phyloP scores from a whole-genome alignment of 345 rosid genomes.

The Eutrema japonicum region DNA sequence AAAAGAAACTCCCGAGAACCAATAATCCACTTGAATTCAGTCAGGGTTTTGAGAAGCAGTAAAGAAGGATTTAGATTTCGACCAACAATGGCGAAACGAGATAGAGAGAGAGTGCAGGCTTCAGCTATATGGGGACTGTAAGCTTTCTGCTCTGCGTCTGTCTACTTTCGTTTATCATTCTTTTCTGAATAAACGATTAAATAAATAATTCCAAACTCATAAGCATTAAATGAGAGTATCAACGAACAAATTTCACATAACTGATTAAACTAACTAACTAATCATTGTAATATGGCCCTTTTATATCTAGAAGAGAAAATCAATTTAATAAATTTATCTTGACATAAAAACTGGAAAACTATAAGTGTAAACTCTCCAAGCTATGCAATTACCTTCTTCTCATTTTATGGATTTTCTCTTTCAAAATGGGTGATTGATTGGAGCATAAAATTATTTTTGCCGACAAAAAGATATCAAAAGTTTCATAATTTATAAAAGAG shows the following conservation, averaged over 20 bases:
- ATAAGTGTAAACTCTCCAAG: background rate
- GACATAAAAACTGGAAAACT: too few species aligned
- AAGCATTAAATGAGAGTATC: background rate
- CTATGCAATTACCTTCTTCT: background rate
- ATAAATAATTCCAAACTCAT: background rate
- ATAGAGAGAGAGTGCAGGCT: background rate
- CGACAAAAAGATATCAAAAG: background rate
- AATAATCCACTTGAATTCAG: constrained; percentile 10
- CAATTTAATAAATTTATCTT: too few species aligned
- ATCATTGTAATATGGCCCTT: too few species aligned
- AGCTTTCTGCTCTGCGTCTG: constrained; percentile 5
- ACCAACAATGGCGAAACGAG: constrained; percentile 37
- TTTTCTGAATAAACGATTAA: background rate
- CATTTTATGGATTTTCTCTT: background rate
- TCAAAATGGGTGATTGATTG: background rate
- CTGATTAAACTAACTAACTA: too few species aligned
- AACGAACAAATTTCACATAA: too few species aligned
- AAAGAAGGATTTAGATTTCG: constrained; percentile 24
- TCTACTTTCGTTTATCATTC: constrained; percentile 27
- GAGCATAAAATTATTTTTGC: background rate
- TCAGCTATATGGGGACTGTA: constrained; percentile 32
- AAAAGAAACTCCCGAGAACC: background rate
- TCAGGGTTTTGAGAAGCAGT: constrained; percentile 46
- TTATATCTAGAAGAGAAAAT: too few species aligned
- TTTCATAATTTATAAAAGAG: background rate